A percentile compares a stretch with the other conserved stretches of the same genome.
Evolutionary conservation across 129 eudicot genomes (phyloP).

Genomic region (Cynara cardunculus): DNA sequence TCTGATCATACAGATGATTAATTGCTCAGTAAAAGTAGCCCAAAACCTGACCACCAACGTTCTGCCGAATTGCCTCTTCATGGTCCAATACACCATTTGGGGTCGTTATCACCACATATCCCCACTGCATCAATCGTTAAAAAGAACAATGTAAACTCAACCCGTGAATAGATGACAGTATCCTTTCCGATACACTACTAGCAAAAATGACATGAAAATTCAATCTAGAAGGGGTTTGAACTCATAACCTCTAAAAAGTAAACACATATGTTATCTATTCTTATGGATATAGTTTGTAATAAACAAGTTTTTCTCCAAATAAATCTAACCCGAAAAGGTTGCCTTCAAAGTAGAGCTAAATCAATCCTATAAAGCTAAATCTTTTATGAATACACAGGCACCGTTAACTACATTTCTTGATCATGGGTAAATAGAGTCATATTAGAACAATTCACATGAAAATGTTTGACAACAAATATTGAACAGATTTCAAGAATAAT

Average conservation of each 20-base stretch:
- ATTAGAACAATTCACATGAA: neutral
- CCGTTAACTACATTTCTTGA: neutral
- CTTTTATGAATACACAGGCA: neutral
- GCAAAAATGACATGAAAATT: neutral
- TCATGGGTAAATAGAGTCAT: neutral
- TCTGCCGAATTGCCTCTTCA: constrained; percentile 82
- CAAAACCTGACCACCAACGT: constrained; percentile 90
- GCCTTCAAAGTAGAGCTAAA: neutral
- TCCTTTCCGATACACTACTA: neutral
- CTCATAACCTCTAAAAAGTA: neutral
- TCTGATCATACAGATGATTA: neutral
- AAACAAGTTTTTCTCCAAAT: neutral
- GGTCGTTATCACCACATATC: constrained; percentile 87
- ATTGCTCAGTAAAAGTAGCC: constrained; percentile 67
- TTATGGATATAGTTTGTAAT: neutral
- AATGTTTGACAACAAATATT: neutral
- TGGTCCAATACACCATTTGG: constrained; percentile 93
- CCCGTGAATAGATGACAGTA: neutral
- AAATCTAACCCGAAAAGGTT: neutral
- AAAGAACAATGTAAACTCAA: neutral
- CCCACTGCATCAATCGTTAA: constrained; percentile 64
- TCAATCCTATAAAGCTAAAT: neutral
- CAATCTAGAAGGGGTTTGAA: no score
- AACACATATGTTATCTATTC: neutral
- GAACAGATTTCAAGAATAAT: neutral